Evolutionary conservation across 148 eudicot genomes (phyloP), one percentile per base, ranked within the genome.

Genomic region (Vaccinium myrtillus): DNA sequence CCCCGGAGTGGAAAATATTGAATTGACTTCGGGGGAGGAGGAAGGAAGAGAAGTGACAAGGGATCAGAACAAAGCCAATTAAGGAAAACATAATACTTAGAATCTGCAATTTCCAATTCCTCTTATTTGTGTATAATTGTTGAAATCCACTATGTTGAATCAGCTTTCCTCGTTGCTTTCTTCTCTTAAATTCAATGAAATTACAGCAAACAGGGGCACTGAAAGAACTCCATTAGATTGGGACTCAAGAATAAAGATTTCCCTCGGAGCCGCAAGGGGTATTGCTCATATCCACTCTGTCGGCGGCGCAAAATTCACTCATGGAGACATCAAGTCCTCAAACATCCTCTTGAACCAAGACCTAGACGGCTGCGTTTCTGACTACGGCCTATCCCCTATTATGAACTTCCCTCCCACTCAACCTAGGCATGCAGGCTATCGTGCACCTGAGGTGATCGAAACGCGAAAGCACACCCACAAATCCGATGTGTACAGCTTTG

Each of bases 401-500:
- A 87, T 90, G 91, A 87, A 87, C 85, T 67, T 77, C 80, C 93
- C 93, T 51, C 86, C 90, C 58, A 23, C 88, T 59, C 82, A 87
- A 32, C 80, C 90, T 76, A 89, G 90, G 23, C 86, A 87, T 10
- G 83, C 84, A 30, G 93, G 91, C 15, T 90, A 90, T 77, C 90
- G 91, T 11, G 91, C 93, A 6, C 93, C 93, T 1, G 93, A 91
- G 87, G 88, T 88, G 75, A 84, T 90, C 12, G 91, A 91, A 81
- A 84, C 88, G 14, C 87, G 91, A 3, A 91, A 90, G 71, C 87
- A 88, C 85, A 87, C 90, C 63, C 91, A 90, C 59, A 90, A 91
- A 79, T 87, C 93, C 12, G 93, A 91, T 27, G 92, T 91, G 51
- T 91, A 91, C 86, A 88, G 93, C 84, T 91, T 91, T 16, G 93